A percentile compares a stretch with the other conserved stretches of the same genome.
Conservation (phyloP, 2,329 filamentous ascomycete species). For the Aspergillus felis region DNA sequence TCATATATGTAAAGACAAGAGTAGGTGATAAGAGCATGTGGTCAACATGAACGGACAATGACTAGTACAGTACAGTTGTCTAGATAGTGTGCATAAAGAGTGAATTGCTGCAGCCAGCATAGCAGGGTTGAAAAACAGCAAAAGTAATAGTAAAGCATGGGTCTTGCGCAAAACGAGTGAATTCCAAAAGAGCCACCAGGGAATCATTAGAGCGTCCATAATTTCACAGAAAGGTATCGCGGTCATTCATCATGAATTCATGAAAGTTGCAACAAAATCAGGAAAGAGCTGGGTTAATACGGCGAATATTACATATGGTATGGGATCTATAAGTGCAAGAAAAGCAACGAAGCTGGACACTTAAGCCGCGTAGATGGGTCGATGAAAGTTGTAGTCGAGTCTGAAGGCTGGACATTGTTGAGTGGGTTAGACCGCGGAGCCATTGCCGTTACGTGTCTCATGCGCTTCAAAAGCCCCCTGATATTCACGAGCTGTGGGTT, state of each 20-base stretch:
- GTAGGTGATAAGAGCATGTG: background rate
- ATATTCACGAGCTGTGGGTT: constrained; percentile 15
- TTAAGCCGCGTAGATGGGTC: background rate
- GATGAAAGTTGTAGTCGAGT: background rate
- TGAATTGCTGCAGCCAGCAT: background rate
- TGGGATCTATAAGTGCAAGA: background rate
- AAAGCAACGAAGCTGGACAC: background rate
- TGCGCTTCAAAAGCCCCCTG: constrained; percentile 13
- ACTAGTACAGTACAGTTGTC: background rate
- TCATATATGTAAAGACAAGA: background rate
- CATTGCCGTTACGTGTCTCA: constrained; percentile 13
- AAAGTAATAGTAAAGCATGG: background rate
- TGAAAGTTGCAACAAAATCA: background rate
- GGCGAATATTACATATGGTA: background rate
- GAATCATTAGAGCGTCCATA: background rate
- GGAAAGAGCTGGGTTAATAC: background rate
- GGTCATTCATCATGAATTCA: constrained; percentile 1
- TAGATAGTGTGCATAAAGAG: background rate
- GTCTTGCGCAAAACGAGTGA: background rate
- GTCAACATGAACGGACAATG: background rate
- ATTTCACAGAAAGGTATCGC: constrained; percentile 2
- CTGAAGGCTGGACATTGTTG: background rate
- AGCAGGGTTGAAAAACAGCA: background rate
- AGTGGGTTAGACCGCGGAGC: constrained; percentile 4
- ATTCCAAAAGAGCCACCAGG: background rate